A percentile compares a stretch with the other conserved stretches of the same genome.
Evolutionary conservation across 257 asterid genomes (phyloP).

Genomic region (Nicotiana tabacum): DNA sequence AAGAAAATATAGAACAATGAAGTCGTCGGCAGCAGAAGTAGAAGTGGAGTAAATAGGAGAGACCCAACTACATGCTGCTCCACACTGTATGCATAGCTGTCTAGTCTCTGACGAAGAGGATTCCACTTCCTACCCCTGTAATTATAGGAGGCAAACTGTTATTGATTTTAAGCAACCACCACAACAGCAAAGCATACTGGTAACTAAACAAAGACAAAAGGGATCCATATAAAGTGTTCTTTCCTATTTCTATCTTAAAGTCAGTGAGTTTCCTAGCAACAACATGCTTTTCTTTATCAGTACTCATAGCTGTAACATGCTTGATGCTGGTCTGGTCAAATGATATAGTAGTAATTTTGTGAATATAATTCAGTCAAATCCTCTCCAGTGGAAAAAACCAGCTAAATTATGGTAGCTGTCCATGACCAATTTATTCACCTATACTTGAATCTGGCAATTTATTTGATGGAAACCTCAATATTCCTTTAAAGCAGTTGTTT

Average conservation of each 20-base stretch:
- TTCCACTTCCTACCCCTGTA: slow-evolving; percentile 94
- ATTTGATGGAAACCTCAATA: background rate
- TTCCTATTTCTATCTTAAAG: too few relatives aligned
- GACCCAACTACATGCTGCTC: slow-evolving; percentile 94
- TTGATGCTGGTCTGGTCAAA: too few relatives aligned
- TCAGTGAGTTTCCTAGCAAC: background rate
- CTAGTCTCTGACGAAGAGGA: slow-evolving; percentile 90
- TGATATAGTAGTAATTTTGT: background rate
- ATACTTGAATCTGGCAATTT: background rate
- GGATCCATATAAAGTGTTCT: background rate
- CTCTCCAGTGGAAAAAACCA: background rate
- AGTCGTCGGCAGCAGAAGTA: slow-evolving; percentile 87
- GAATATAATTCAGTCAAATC: background rate
- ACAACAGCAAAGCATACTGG: background rate
- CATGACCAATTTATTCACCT: background rate
- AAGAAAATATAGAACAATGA: slow-evolving; percentile 87
- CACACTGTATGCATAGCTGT: slow-evolving; percentile 80
- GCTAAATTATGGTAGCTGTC: background rate
- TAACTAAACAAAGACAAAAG: background rate
- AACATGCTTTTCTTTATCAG: too few relatives aligned
- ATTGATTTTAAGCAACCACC: slow-evolving; percentile 5
- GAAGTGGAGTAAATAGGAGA: slow-evolving; percentile 82
- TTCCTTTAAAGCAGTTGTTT: background rate
- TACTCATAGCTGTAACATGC: background rate
- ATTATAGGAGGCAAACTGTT: slow-evolving; percentile 12